Evolutionary conservation across 306 rosid species (phyloP).

Genomic region (Ceratonia siliqua): DNA sequence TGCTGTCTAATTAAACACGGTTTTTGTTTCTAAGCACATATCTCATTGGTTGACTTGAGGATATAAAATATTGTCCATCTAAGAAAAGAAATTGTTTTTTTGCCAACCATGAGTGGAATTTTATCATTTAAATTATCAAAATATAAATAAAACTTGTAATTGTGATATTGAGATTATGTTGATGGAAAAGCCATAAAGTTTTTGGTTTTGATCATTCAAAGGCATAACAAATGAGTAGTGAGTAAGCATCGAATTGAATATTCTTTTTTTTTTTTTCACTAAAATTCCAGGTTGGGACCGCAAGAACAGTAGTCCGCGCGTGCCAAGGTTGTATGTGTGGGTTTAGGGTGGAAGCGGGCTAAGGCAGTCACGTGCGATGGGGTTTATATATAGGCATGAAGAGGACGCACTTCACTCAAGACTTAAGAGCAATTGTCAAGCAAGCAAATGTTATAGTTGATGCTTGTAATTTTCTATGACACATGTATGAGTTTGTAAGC

Average conservation of each 20-base stretch:
- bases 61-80: too few species aligned
- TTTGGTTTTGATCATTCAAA: background rate
- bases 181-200: background rate
- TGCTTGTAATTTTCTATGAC: conserved; percentile 39
- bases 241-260: background rate
- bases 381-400: conserved; percentile 57
- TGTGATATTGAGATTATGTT: too few species aligned
- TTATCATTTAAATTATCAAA: background rate
- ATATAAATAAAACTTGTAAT: too few species aligned
- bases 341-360: conserved; percentile 42
- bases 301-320: conserved; percentile 47
- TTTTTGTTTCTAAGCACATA: background rate
- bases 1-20: background rate
- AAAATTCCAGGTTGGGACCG: conserved; percentile 1
- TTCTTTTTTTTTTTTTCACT: background rate
- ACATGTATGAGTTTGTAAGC: conserved; percentile 29
- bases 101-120: too few species aligned
- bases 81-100: too few species aligned
- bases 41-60: background rate
- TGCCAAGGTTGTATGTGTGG: conserved; percentile 41
- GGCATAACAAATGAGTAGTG: background rate
- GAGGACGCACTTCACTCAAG: conserved; percentile 20
- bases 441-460: conserved; percentile 35
- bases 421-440: conserved; percentile 29
- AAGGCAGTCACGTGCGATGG: conserved; percentile 63